Base-by-base conservation (phyloP, 2,329 filamentous ascomycete genomes). In the Colletotrichum lentis region DNA sequence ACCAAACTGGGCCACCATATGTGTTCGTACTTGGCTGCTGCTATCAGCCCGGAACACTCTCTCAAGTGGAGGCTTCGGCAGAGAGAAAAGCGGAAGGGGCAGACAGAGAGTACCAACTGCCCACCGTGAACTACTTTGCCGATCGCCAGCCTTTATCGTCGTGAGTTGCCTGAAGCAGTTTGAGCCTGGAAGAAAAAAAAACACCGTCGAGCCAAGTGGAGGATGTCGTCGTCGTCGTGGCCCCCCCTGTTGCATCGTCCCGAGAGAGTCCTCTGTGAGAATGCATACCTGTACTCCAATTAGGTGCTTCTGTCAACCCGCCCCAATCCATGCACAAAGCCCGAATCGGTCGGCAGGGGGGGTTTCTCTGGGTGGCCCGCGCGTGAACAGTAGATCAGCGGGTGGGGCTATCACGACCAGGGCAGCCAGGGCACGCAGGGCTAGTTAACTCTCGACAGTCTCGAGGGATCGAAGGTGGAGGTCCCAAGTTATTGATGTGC, bases 371-470 rank as follows among this genome's bases (percentile, higher is more conserved):
- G 27, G 41, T 68, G 65, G 62, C 44, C 62, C 62, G 49, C 50
- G 62, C 62, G 62, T 65, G 62, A 59, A 58, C 52, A 53, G 63
- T 46, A 63, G 67, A 67, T 69, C 67, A 57, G 41, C 52, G 16
- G 44, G n/a, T 31, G 62, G 43, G 35, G n/a, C 27, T 35, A 20
- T 37, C 20, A 37, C 59, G 52, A 54, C 63, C 53, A 44, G 56
- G n/a, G n/a, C n/a, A n/a, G n/a, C n/a, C n/a, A n/a, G n/a, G n/a
- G n/a, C n/a, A n/a, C n/a, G n/a, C n/a, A n/a, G n/a, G 66, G 56
- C 37, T 12, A 22, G 41, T 49, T 35, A 7, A 10, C 31, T 35
- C 31, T 35, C 31, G 8, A 35, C 27, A 31, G 27, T 31, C 27
- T 58, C 22, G 37, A 52, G 35, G 60, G 44, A 12, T 43, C 31